These are phyloP conservation scores for Plasmopara viticola DNA, from an alignment of 352 stramenopile species.

Conservation along the genomic window DNA sequence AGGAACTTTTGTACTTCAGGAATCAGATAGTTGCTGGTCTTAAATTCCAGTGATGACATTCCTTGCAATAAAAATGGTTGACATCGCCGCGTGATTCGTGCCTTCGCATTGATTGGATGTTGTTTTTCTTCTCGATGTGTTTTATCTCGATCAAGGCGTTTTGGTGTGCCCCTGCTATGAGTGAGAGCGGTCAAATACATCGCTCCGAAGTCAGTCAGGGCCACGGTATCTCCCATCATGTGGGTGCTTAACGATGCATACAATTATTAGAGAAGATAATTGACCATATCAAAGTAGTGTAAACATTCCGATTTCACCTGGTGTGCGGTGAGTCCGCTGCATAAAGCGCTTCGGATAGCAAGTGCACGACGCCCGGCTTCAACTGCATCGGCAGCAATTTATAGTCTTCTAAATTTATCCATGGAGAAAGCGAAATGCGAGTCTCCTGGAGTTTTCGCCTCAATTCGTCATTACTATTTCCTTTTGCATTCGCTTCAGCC, in stretches of 20 bases:
- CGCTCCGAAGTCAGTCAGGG: conserved; percentile 39
- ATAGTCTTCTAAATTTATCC: conserved; percentile 20
- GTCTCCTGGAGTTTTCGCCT: conserved; percentile 11
- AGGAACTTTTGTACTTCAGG: conserved; percentile 25
- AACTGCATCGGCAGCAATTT: conserved; percentile 21
- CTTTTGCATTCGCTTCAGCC: conserved; percentile 1
- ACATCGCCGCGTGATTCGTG: conserved; percentile 27
- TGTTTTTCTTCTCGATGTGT: conserved; percentile 9
- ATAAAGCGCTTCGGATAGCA: conserved; percentile 20
- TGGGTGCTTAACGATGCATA: conserved; percentile 9
- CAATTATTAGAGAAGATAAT: neutral
- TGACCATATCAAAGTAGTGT: neutral
- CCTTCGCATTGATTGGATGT: conserved; percentile 15
- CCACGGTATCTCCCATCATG: conserved; percentile 41
- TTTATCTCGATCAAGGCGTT: conserved; percentile 12
- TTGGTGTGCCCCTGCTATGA: conserved; percentile 6
- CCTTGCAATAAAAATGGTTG: conserved; percentile 44
- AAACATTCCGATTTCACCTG: conserved; percentile 11
- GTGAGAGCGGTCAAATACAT: conserved; percentile 29
- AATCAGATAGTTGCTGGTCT: conserved; percentile 33
- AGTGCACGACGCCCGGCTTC: conserved; percentile 25
- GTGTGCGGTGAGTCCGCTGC: conserved; percentile 34
- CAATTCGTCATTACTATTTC: conserved; percentile 7
- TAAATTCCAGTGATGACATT: conserved; percentile 34
- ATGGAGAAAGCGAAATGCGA: conserved; percentile 5